Evolutionary conservation across 495 filamentous ascomycete species (phyloP).

Genomic region (Parathielavia appendiculata): DNA sequence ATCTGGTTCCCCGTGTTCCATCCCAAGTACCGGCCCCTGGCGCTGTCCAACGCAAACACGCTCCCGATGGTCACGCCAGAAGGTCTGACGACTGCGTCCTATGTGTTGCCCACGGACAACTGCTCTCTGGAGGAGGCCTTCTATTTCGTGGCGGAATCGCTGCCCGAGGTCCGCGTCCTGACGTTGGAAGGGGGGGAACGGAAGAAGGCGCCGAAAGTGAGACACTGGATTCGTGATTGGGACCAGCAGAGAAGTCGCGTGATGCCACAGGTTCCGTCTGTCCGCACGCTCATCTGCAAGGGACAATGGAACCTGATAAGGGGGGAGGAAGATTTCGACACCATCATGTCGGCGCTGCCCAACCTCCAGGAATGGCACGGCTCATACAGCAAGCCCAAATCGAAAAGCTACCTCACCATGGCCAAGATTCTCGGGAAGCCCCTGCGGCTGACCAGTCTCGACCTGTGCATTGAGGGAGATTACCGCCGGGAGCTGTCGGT

Average conservation of each 20-base stretch:
- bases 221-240: slow-evolving; percentile 46
- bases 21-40: slow-evolving; percentile 39
- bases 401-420: slow-evolving; percentile 62
- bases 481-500: slow-evolving; percentile 55
- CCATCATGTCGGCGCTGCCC: slow-evolving; percentile 55
- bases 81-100: slow-evolving; percentile 47
- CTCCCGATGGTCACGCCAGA: slow-evolving; percentile 45
- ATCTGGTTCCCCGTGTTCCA: slow-evolving; percentile 72
- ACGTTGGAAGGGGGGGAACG: slow-evolving; percentile 74
- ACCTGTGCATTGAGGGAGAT: slow-evolving; percentile 63
- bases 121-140: slow-evolving; percentile 65
- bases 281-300: slow-evolving; percentile 61
- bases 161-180: slow-evolving; percentile 56
- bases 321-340: slow-evolving; percentile 56
- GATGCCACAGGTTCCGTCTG: slow-evolving; percentile 31
- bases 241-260: slow-evolving; percentile 19
- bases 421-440: slow-evolving; percentile 51
- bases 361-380: slow-evolving; percentile 65
- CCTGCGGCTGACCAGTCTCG: slow-evolving; percentile 52
- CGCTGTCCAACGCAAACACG: slow-evolving; percentile 38
- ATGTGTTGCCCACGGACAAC: slow-evolving; percentile 55
- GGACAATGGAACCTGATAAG: slow-evolving; percentile 73
- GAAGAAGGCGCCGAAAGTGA: slow-evolving; percentile 61
- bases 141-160: slow-evolving; percentile 49
- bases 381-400: slow-evolving; percentile 63